A percentile compares a stretch with the other conserved stretches of the same genome.
Evolutionary conservation across 169 alveolate species (phyloP).

Genomic region (Plasmodium falciparum): DNA sequence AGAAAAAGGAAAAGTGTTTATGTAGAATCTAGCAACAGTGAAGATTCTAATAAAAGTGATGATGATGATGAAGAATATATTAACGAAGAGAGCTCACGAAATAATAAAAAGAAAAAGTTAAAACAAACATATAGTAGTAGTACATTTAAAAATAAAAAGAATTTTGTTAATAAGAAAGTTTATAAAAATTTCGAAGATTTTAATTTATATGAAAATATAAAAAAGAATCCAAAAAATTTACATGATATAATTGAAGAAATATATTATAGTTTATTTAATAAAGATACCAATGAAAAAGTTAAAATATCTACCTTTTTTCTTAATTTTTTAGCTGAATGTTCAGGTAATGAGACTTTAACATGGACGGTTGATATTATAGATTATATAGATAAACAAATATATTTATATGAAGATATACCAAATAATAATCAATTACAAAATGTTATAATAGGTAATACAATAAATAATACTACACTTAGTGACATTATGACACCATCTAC

Average conservation of each 20-base stretch:
- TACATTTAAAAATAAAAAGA: neutral
- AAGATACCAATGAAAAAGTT: constrained; percentile 58
- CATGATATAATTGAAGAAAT: constrained; percentile 74
- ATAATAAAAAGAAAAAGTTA: constrained; percentile 25
- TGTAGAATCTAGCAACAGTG: constrained; percentile 65
- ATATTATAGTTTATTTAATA: constrained; percentile 59
- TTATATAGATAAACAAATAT: constrained; percentile 74
- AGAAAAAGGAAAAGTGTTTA: constrained; percentile 66
- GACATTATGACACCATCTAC: constrained; percentile 69
- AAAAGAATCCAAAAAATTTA: constrained; percentile 58
- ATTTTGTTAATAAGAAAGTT: neutral
- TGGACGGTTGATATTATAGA: constrained; percentile 76
- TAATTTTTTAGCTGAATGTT: constrained; percentile 76
- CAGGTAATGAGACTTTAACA: constrained; percentile 71
- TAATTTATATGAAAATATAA: constrained; percentile 74
- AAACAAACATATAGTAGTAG: neutral
- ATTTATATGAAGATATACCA: constrained; percentile 46
- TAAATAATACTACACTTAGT: neutral
- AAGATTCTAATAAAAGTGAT: constrained; percentile 60
- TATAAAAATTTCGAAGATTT: constrained; percentile 70
- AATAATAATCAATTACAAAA: neutral
- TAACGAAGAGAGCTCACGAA: constrained; percentile 21
- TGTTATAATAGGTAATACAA: neutral
- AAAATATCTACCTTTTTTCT: constrained; percentile 68
- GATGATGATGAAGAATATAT: constrained; percentile 71